A percentile compares a stretch with the other conserved stretches of the same genome.
Evolutionary conservation across 192 early-diverging fungal genomes (phyloP).

Genomic region (Gonapodya sp.): DNA sequence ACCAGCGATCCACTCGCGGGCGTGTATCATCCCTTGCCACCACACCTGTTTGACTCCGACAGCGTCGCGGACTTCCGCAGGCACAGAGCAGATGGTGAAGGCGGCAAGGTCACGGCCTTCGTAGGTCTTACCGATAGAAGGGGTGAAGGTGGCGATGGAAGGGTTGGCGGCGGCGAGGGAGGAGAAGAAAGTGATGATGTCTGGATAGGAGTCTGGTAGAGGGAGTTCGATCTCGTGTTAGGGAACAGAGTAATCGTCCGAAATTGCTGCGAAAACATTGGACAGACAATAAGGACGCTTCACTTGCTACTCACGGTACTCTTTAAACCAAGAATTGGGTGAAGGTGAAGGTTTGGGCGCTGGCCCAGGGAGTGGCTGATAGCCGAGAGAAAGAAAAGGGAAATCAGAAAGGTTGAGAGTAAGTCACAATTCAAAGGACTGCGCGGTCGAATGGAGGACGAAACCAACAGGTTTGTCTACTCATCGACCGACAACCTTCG

Average conservation of each 20-base stretch:
- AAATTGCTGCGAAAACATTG: background rate
- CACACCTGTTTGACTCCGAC: background rate
- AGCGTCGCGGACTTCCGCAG: background rate
- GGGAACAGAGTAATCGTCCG: background rate
- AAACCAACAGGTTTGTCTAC: too few relatives aligned
- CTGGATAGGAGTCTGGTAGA: constrained; percentile 21
- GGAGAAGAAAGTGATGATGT: constrained; percentile 39
- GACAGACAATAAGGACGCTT: too few relatives aligned
- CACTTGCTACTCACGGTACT: background rate
- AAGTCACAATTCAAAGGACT: too few relatives aligned
- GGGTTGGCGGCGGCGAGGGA: constrained; percentile 32
- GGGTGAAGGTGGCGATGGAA: constrained; percentile 37
- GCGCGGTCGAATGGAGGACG: too few relatives aligned
- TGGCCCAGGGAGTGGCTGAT: background rate
- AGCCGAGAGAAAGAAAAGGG: background rate
- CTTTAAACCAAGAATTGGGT: background rate
- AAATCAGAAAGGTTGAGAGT: too few relatives aligned
- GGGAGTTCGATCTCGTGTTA: background rate
- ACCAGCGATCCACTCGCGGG: constrained; percentile 50
- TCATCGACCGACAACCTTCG: too few relatives aligned
- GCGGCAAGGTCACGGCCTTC: constrained; percentile 14
- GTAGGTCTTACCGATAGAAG: constrained; percentile 46
- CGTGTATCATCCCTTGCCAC: constrained; percentile 43
- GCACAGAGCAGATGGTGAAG: background rate
- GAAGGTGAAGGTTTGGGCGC: background rate